These are phyloP conservation scores for Talaromyces sp. DNA, from an alignment of 2,329 filamentous ascomycete species.

Conservation along the genomic window DNA sequence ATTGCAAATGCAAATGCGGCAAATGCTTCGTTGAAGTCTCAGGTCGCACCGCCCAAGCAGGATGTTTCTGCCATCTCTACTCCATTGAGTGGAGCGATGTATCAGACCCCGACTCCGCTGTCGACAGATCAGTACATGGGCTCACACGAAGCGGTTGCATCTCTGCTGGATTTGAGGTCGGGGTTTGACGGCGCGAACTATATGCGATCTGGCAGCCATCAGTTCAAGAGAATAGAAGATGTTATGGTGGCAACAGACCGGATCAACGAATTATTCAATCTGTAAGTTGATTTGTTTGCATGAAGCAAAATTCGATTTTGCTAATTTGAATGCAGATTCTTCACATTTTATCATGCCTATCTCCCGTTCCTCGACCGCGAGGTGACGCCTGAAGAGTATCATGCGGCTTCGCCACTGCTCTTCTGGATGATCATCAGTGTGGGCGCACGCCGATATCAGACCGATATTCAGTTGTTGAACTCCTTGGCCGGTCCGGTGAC, in stretches of 20 bases:
- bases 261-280: slow-evolving; percentile 42
- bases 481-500: slow-evolving; percentile 50
- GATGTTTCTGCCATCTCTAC: slow-evolving; percentile 26
- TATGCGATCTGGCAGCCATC: slow-evolving; percentile 46
- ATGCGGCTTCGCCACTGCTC: slow-evolving; percentile 56
- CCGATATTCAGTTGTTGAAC: slow-evolving; percentile 51
- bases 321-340: slow-evolving; percentile 50
- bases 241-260: slow-evolving; percentile 41
- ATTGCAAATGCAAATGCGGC: slow-evolving; percentile 33
- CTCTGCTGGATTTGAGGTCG: slow-evolving; percentile 46
- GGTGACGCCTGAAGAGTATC: slow-evolving; percentile 53
- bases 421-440: slow-evolving; percentile 64
- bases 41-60: slow-evolving; percentile 24
- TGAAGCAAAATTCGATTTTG: neutral
- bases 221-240: slow-evolving; percentile 50
- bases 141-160: slow-evolving; percentile 48
- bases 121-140: slow-evolving; percentile 42
- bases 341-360: slow-evolving; percentile 59
- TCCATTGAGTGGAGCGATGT: slow-evolving; percentile 30
- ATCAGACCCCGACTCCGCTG: slow-evolving; percentile 33
- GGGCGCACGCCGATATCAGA: slow-evolving; percentile 55
- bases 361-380: slow-evolving; percentile 57
- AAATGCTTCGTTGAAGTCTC: slow-evolving; percentile 19
- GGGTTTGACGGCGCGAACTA: slow-evolving; percentile 41
- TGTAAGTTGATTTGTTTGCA: slow-evolving; percentile 29